Conservation (phyloP, 345 rosid species). For the Corymbia maculata region DNA sequence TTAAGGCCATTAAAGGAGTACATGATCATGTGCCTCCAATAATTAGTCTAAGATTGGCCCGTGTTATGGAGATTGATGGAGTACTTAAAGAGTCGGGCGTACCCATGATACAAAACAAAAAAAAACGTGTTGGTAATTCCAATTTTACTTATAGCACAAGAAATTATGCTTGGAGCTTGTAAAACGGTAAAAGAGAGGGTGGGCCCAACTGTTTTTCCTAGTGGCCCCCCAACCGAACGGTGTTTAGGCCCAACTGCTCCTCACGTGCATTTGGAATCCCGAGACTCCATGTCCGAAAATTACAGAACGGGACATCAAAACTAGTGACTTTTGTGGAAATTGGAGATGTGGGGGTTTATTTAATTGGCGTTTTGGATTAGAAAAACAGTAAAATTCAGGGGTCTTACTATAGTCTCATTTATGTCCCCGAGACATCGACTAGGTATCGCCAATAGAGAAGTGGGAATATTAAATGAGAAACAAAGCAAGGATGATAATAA, state of each 20-base stretch:
- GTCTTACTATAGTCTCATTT: neutral
- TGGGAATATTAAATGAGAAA: neutral
- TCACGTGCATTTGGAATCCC: neutral
- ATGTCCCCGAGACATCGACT: neutral
- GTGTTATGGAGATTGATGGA: neutral
- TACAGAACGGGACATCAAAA: neutral
- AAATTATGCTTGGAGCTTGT: neutral
- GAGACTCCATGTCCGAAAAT: neutral
- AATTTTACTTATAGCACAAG: neutral
- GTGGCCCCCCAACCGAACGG: neutral
- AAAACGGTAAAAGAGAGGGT: neutral
- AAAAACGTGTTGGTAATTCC: neutral
- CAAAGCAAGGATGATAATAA: neutral
- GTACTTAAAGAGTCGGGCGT: neutral
- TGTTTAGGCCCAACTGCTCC: neutral
- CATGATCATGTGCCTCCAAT: neutral
- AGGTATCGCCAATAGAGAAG: neutral
- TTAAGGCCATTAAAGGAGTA: neutral
- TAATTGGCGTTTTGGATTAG: neutral
- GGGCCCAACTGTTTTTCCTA: neutral
- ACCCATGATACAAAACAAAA: neutral
- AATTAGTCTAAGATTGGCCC: neutral
- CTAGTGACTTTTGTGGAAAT: neutral
- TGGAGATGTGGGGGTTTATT: neutral
- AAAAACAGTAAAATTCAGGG: neutral